Evolutionary conservation across 768 basidiomycete genomes (phyloP).

Genomic region (Termitomyces sp.): DNA sequence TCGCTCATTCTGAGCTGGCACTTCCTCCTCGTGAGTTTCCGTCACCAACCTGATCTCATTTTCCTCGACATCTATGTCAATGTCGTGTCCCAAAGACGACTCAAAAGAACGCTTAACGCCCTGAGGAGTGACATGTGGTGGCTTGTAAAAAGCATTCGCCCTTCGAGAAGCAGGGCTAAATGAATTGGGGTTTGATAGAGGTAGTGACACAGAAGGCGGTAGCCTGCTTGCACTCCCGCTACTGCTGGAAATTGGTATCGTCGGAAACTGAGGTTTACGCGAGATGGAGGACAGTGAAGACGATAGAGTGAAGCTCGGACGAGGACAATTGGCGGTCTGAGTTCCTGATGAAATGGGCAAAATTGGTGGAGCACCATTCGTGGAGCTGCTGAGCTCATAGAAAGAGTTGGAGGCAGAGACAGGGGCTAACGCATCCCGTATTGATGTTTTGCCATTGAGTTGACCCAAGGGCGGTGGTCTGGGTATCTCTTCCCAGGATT

Average conservation of each 20-base stretch:
- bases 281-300: slow-evolving; percentile 7
- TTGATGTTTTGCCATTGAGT: slow-evolving; percentile 5
- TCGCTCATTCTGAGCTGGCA: slow-evolving; percentile 10
- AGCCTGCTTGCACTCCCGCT: slow-evolving; percentile 1
- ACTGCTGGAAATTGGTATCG: neutral
- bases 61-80: slow-evolving; percentile 8
- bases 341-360: slow-evolving; percentile 11
- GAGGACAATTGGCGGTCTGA: slow-evolving; percentile 7
- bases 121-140: slow-evolving; percentile 30
- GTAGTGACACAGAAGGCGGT: slow-evolving; percentile 2
- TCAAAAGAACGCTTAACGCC: slow-evolving; percentile 29
- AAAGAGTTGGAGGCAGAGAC: slow-evolving; percentile 15
- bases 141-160: slow-evolving; percentile 66
- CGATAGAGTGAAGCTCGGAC: slow-evolving; percentile 24
- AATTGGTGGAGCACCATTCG: slow-evolving; percentile 19
- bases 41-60: slow-evolving; percentile 1
- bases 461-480: slow-evolving; percentile 8
- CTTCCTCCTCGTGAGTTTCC: slow-evolving; percentile 12
- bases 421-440: neutral
- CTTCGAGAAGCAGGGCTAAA: slow-evolving; percentile 50
- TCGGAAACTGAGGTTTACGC: neutral
- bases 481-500: slow-evolving; percentile 62
- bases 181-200: slow-evolving; percentile 1
- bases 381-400: slow-evolving; percentile 12
- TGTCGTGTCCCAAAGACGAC: slow-evolving; percentile 4